These are phyloP conservation scores for Parsonsia alboflavescens DNA, from an alignment of 257 asterid genomes.

Conservation along the genomic window DNA sequence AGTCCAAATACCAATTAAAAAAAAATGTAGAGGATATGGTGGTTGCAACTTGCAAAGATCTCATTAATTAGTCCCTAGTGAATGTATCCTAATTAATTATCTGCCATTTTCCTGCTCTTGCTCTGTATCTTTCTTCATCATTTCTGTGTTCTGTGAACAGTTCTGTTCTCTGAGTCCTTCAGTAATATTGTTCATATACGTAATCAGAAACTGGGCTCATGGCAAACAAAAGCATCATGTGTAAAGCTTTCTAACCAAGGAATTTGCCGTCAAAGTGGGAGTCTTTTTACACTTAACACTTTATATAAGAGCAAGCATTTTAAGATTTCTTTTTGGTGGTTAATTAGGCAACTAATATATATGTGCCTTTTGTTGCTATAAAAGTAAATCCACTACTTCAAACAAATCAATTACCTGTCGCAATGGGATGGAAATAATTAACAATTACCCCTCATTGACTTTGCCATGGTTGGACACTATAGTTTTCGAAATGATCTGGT, in stretches of 20 bases:
- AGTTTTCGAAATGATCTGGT: background rate
- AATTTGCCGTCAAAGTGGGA: constrained; percentile 15
- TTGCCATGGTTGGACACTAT: background rate
- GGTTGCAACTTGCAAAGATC: constrained; percentile 5
- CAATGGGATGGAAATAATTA: constrained; percentile 9
- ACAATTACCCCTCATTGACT: constrained; percentile 3
- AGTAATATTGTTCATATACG: too few relatives aligned
- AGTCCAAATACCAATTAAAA: background rate
- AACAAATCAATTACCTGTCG: background rate
- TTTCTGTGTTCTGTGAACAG: background rate
- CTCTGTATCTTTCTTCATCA: background rate
- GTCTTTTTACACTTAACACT: background rate
- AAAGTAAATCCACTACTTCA: constrained; percentile 10
- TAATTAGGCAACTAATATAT: background rate
- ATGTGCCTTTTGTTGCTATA: background rate
- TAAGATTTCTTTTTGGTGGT: background rate
- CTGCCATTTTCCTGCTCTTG: background rate
- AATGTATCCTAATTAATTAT: background rate
- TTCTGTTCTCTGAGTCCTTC: background rate
- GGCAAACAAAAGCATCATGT: background rate
- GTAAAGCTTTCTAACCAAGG: background rate
- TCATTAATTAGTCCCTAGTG: background rate
- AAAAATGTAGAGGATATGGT: background rate
- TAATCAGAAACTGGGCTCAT: background rate
- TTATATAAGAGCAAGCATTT: background rate